Evolutionary conservation across 495 filamentous ascomycete species (phyloP), one percentile per base, ranked within the genome.

Genomic region (Pyrenula aspistea): DNA sequence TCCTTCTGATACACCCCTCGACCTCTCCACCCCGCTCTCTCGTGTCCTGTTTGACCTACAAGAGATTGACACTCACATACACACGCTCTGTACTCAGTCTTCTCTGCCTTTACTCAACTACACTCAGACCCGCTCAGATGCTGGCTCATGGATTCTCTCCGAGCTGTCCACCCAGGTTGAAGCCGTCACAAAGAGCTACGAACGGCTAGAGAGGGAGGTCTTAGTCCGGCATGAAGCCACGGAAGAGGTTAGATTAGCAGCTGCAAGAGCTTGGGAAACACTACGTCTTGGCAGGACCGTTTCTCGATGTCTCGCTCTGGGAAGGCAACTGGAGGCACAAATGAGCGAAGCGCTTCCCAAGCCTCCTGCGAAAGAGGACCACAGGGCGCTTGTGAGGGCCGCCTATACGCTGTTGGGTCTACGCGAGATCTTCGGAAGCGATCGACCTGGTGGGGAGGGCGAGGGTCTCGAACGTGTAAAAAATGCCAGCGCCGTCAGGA

Each of bases 41-140:
- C 82, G 89, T 52, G 93, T 97, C 12, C 80, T 97, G 19, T 99
- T 99, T 70, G 93, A 99, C 70, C 81, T 94, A 15, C 93, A 99
- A 67, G 93, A 97, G 68, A 85, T 99, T 58, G 91, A 97, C 70
- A 95, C 90, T 1, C 89, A 96, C 65, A 96, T 97, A 59, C 86
- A 97, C 70, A 77, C 78, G 19, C 79, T 99, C 22, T 95, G 91
- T 50, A 93, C 88, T 52, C 83, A 84, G 61, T 86, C 87, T 52
- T 88, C 94, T 12, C 74, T 92, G 4, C 87, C 90, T 0, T 75
- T 97, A n/a, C 79, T 97, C 23, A 74, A 82, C 19, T 79, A 95
- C 70, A 93, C 89, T 23, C 76, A 81, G 58, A 73, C 77, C 52
- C 86, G 91, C 60, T 82, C 83, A 47, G 76, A 79, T 21, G 83